phyloP scores from a whole-genome alignment of 441 rosid genomes.

The Erodium chrysanthum region DNA sequence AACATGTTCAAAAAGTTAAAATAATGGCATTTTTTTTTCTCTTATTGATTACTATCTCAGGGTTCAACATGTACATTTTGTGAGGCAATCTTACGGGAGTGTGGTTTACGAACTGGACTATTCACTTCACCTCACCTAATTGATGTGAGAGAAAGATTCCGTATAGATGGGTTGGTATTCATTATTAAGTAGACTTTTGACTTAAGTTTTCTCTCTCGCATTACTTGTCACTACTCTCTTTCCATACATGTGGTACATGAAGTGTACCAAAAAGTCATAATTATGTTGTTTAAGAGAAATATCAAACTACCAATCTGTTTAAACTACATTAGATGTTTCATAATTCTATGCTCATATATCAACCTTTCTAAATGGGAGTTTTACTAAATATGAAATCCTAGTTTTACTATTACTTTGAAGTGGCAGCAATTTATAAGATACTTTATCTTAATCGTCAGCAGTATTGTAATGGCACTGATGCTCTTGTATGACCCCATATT shows the following conservation, averaged over 20 bases:
- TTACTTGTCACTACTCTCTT: not conserved
- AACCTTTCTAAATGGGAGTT: not conserved
- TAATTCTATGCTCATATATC: not conserved
- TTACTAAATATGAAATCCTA: not conserved
- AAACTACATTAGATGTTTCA: not conserved
- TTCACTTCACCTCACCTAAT: constrained; percentile 89
- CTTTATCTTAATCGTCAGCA: too few relatives aligned
- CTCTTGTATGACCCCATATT: not conserved
- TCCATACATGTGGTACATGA: not conserved
- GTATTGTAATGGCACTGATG: too few relatives aligned
- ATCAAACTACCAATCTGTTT: not conserved
- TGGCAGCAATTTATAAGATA: not conserved
- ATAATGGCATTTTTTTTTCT: not conserved
- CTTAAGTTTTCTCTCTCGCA: not conserved
- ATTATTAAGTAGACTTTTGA: not conserved
- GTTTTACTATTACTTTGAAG: not conserved
- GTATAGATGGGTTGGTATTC: constrained; percentile 57
- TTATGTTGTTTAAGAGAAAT: not conserved
- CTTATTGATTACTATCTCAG: constrained; percentile 28
- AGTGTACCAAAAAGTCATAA: not conserved
- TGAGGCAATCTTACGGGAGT: constrained; percentile 74
- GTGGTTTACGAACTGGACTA: constrained; percentile 73
- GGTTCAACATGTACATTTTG: constrained; percentile 84
- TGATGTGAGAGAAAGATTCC: constrained; percentile 88
- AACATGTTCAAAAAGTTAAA: constrained; percentile 11